Evolutionary conservation across 2,329 filamentous ascomycete genomes (phyloP), one percentile per base, ranked within the genome.

Genomic region (Rhinocladiella mackenziei): DNA sequence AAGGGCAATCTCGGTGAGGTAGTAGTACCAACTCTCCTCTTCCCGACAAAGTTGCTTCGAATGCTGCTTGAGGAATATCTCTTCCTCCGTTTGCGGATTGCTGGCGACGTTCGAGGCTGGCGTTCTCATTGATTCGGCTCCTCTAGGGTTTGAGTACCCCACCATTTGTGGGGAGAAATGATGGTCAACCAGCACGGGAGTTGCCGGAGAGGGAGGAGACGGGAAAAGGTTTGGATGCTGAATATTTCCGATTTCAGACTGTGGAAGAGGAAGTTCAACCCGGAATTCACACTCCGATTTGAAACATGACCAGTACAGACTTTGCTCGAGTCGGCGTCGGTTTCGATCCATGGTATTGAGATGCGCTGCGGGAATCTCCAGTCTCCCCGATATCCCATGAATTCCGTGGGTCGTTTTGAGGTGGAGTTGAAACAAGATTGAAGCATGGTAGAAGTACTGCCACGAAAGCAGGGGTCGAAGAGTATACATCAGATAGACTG

Each of bases 1-100:
- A 4, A 67, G 58, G 0, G 69, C 65, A 33, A 71, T 65, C 41
- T 71, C 68, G 1, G 68, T 66, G 5, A 69, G 58, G 39, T 71
- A 71, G 50, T 70, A 70, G 51, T 66, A 69, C 68, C 68, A 70
- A 42, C 63, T 65, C 39, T 65, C 56, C 33, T 67, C 59, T 48
- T 66, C 57, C 23, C 59, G 46, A 19, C 43, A 55, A 4, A 55
- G 32, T 15, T 47, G 38, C 20, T 51, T 45, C 7, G 42, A 42
- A 34, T 51, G 46, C 5, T 40, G 25, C 30, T 33, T 45, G 25
- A 40, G 14, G 15, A 29, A 13, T 8, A 37, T 40, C 14, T 38
- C 34, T 39, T 30, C 46, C 20, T 37, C 36, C 5, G 17, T 6
- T 10, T 37, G 32, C 10, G 35, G 43, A 9, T 51, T 39, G n/a